A percentile compares a stretch with the other conserved stretches of the same genome.
These are phyloP conservation scores for Colletotrichum tamarilloi DNA, from an alignment of 2,329 filamentous ascomycete species.

Conservation along the genomic window DNA sequence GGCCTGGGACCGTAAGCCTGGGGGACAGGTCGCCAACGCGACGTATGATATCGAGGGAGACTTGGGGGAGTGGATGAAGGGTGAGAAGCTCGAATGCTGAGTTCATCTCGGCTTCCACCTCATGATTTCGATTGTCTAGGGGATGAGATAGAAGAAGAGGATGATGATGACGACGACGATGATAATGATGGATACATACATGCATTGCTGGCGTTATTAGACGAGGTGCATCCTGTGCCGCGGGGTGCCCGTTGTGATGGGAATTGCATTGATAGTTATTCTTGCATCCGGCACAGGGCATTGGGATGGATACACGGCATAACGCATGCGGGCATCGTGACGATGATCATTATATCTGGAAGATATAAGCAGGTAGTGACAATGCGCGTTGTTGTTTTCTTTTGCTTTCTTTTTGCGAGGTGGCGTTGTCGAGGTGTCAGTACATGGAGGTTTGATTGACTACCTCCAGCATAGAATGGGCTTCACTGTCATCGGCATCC, in stretches of 20 bases:
- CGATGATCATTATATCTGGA: neutral
- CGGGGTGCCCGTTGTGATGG: no score
- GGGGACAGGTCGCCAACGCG: slow-evolving; percentile 53
- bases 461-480: neutral
- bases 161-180: neutral
- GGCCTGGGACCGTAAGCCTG: slow-evolving; percentile 58
- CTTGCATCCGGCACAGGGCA: neutral
- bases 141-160: no score
- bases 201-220: slow-evolving; percentile 11
- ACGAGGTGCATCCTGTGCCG: neutral
- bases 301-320: neutral
- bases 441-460: neutral
- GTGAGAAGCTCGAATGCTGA: neutral
- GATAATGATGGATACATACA: neutral
- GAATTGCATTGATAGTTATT: neutral
- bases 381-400: neutral
- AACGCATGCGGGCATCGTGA: neutral
- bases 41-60: slow-evolving; percentile 55
- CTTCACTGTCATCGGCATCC: neutral
- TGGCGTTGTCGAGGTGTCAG: neutral
- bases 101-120: neutral
- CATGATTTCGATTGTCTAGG: neutral
- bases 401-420: no score
- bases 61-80: slow-evolving; percentile 46
- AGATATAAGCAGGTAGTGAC: neutral